Evolutionary conservation across 108 stramenopile species (phyloP).

Genomic region (Discostella stelligeroides): DNA sequence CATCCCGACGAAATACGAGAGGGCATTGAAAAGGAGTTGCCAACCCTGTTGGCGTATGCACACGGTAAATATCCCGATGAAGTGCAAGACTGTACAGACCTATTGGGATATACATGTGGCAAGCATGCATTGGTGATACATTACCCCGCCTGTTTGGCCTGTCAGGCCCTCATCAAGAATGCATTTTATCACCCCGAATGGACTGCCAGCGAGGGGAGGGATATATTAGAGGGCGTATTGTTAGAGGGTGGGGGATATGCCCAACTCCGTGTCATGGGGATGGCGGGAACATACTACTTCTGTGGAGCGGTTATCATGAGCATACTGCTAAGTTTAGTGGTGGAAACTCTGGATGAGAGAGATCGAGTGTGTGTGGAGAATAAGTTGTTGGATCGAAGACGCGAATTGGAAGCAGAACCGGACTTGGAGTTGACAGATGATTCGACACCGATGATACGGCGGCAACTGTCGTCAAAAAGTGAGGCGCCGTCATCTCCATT

Average conservation of each 20-base stretch:
- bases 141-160: conserved; percentile 58
- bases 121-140: conserved; percentile 51
- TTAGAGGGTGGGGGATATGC: conserved; percentile 70
- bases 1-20: conserved; percentile 62
- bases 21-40: conserved; percentile 66
- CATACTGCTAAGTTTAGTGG: conserved; percentile 69
- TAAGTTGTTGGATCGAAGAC: conserved; percentile 25
- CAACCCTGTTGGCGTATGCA: conserved; percentile 49
- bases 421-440: conserved; percentile 27
- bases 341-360: conserved; percentile 62
- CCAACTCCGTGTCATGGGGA: conserved; percentile 66
- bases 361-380: conserved; percentile 28
- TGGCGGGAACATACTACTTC: conserved; percentile 82
- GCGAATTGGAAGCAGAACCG: conserved; percentile 2
- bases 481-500: not conserved
- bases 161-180: conserved; percentile 50
- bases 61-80: conserved; percentile 47
- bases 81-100: conserved; percentile 54
- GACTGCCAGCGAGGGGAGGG: conserved; percentile 52
- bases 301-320: conserved; percentile 82
- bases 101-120: conserved; percentile 56
- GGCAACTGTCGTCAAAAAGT: not conserved
- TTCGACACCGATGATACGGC: not conserved
- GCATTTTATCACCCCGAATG: conserved; percentile 66
- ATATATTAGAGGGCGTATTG: conserved; percentile 60